Percentiles rank a stretch among this genome's conserved stretches.
Conservation (phyloP, 441 rosid species). For the Francoa sonchifolia region DNA sequence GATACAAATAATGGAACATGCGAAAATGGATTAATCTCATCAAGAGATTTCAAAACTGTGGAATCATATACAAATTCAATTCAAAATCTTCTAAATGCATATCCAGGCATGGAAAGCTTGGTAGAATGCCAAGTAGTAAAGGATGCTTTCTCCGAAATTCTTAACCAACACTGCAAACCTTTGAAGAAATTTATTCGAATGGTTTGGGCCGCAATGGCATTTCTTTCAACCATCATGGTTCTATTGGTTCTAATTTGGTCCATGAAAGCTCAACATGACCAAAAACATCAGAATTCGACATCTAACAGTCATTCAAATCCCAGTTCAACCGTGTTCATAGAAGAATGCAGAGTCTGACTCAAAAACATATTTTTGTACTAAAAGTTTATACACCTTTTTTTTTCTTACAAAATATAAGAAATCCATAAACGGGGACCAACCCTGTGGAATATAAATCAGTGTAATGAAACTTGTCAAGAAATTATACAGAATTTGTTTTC, state of each 20-base stretch:
- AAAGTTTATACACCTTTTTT: no score
- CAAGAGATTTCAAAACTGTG: slow-evolving; percentile 18
- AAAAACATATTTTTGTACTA: no score
- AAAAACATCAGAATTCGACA: slow-evolving; percentile 13
- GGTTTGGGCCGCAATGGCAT: slow-evolving; percentile 38
- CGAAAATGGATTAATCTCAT: slow-evolving; percentile 26
- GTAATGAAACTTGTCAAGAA: no score
- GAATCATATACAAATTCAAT: slow-evolving; percentile 36
- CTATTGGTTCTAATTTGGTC: slow-evolving; percentile 36
- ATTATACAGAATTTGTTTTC: no score
- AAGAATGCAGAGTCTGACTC: neutral
- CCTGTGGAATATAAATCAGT: no score
- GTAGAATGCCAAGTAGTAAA: slow-evolving; percentile 43
- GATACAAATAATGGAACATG: slow-evolving; percentile 28
- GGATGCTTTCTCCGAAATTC: slow-evolving; percentile 42
- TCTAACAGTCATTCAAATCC: no score
- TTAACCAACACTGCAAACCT: slow-evolving; percentile 38
- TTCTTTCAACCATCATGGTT: slow-evolving; percentile 35
- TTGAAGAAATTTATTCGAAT: slow-evolving; percentile 29
- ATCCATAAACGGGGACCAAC: no score
- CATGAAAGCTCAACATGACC: slow-evolving; percentile 18
- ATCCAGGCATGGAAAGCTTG: slow-evolving; percentile 46
- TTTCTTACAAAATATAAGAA: no score
- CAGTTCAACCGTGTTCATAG: no score
- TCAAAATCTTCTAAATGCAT: slow-evolving; percentile 36